Base-by-base conservation (phyloP, 2,329 filamentous ascomycete species). In the Pyricularia grisea region DNA sequence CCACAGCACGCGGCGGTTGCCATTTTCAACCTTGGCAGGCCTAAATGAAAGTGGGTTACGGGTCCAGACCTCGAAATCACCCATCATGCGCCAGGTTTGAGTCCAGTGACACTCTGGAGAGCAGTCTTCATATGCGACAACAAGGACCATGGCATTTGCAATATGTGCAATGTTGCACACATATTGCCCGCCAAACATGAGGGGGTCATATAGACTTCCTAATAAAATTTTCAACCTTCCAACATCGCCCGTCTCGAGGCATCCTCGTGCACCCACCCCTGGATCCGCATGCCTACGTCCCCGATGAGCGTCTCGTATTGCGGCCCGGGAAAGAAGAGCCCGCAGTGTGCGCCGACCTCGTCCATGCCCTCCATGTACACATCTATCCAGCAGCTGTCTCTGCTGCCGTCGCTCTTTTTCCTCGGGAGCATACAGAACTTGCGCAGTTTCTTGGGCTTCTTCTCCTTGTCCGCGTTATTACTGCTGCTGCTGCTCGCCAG, bases 321-420 rank as follows among this genome's bases (percentile, higher is more conserved):
- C 70, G 88, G 84, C 7, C 90, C 89, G 0, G 88, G 79, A 14
- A 92, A 87, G 79, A 97, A 97, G 67, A 97, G 80, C 0, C 91
- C 90, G 71, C 92, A 94, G 76, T 97, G 93, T 11, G 93, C 94
- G 7, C 87, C 89, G 0, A 97, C 91, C 78, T 97, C 92, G 75
- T 97, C 93, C 71, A 95, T 88, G 68, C 88, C 89, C 70, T 90
- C 85, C 91, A 97, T 95, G 74, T 88, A 89, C 2, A 97, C 86
- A 64, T 89, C 84, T 0, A 93, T 81, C 93, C 94, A 97, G 20
- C 89, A 87, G 4, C 85, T 80, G 76, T 97, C 92, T 63, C 83
- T 80, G 70, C 82, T 80, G 7, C 87, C 88, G 68, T 82, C 76
- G 12, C 25, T 27, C 64, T 77, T 79, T 69, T 81, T 82, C 25